Evolutionary conservation across 805 yeast genomes (phyloP), one percentile per base, ranked within the genome.

Genomic region (Middelhovenomyces tepae): DNA sequence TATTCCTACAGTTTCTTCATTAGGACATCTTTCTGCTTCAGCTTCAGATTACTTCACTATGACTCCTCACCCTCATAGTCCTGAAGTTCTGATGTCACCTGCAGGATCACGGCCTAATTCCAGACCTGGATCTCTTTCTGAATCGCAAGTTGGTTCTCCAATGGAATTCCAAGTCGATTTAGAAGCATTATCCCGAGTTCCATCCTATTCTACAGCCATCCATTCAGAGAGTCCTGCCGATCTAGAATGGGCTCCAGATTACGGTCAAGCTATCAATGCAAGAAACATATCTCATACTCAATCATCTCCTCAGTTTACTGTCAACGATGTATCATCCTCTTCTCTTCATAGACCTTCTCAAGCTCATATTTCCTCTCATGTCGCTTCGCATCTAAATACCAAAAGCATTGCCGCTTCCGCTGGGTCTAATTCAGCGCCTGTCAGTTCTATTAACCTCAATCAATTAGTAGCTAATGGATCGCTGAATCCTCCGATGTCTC

Each of bases 141-240:
- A 9, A 21, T 9, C n/a, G 23, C 10, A 9, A 9, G 13, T 10
- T n/a, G 17, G 29, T 16, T 20, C 29, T 9, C 20, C 17, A 13
- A 20, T 16, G 13, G 17, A n/a, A 7, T 15, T 13, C 6, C 10
- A 6, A 6, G 46, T 35, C 27, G 68, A 69, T 37, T 39, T 65
- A 2, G 53, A 54, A 4, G 55, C 63, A 2, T 44, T 84, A 42
- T 75, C 80, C 14, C 62, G 73, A 31, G 95, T 89, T 5, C 97
- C 97, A 0, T 75, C 94, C 0, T 89, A 89, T 56, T 69, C 68
- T 5, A 77, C 81, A 20, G 96, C 97, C 0, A 57, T 86, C 54
- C 71, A 70, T 46, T 56, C 71, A 2, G 75, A 67, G 28, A 42
- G 40, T 5, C 60, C 57, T 5, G 29, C 10, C 19, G 10, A 8